Evolutionary conservation across 768 basidiomycete species (phyloP).

Genomic region (Boletus patriciae): DNA sequence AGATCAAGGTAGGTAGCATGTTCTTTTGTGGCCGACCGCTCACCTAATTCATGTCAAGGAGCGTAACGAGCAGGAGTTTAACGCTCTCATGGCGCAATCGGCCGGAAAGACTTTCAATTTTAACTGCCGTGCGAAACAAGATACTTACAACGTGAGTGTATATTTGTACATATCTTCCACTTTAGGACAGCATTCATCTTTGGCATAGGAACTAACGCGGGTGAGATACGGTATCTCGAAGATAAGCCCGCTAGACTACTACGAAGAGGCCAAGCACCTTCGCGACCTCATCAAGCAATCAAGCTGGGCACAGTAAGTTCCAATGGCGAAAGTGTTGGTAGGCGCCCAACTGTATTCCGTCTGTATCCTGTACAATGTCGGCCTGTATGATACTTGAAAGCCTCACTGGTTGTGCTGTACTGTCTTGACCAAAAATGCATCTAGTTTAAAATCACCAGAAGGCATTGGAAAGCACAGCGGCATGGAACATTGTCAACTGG

Average conservation of each 20-base stretch:
- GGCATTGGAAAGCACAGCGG: no score
- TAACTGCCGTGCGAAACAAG: constrained; percentile 81
- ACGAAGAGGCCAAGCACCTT: constrained; percentile 60
- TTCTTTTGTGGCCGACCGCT: neutral
- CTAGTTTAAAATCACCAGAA: neutral
- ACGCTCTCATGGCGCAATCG: constrained; percentile 58
- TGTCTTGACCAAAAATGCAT: neutral
- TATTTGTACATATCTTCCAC: neutral
- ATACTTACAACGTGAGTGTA: constrained; percentile 73
- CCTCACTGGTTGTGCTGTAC: neutral
- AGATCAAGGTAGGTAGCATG: constrained; percentile 54
- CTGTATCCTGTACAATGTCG: neutral
- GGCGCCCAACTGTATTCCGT: neutral
- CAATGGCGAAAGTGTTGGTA: neutral
- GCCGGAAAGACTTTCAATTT: constrained; percentile 77
- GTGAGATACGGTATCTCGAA: constrained; percentile 80
- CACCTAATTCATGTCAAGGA: constrained; percentile 41
- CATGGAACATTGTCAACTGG: neutral
- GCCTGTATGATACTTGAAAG: constrained; percentile 3
- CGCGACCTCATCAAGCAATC: constrained; percentile 56
- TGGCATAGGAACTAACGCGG: constrained; percentile 68
- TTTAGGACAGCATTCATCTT: neutral
- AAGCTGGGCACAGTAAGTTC: constrained; percentile 48
- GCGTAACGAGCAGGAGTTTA: constrained; percentile 57
- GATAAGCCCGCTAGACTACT: constrained; percentile 65